A percentile compares a stretch with the other conserved stretches of the same genome.
These are phyloP conservation scores for Botrytis deweyae DNA, from an alignment of 2,329 filamentous ascomycete species.

Conservation along the genomic window DNA sequence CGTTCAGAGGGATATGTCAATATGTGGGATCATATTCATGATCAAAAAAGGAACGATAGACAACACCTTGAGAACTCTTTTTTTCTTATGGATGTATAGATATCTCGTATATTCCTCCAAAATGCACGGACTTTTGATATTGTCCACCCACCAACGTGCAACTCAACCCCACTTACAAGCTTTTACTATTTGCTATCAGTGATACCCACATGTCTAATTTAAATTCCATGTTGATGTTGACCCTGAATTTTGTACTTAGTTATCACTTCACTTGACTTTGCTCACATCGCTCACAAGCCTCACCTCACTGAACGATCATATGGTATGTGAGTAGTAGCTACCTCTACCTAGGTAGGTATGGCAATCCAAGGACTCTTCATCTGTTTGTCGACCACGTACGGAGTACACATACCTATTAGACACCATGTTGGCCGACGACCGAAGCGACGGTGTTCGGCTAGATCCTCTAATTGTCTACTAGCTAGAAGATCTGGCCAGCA, in stretches of 20 bases:
- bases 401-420: background rate
- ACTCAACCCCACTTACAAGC: constrained; percentile 2
- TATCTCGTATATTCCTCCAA: constrained; percentile 16
- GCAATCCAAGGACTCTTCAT: background rate
- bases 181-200: constrained; percentile 1
- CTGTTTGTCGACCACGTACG: background rate
- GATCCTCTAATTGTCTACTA: background rate
- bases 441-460: constrained; percentile 1
- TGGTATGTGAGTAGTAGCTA: background rate
- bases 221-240: background rate
- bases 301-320: background rate
- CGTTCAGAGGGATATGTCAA: constrained; percentile 31
- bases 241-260: background rate
- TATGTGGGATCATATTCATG: constrained; percentile 23
- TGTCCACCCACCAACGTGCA: constrained; percentile 13
- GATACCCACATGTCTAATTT: background rate
- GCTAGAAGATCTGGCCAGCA: background rate
- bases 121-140: constrained; percentile 15
- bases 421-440: background rate
- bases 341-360: background rate
- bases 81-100: constrained; percentile 6
- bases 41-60: constrained; percentile 23
- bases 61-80: constrained; percentile 11
- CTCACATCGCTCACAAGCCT: background rate
- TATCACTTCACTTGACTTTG: background rate